Evolutionary conservation across 2,329 filamentous ascomycete species (phyloP), one percentile per base, ranked within the genome.

Genomic region (Sporothrix curviconia): DNA sequence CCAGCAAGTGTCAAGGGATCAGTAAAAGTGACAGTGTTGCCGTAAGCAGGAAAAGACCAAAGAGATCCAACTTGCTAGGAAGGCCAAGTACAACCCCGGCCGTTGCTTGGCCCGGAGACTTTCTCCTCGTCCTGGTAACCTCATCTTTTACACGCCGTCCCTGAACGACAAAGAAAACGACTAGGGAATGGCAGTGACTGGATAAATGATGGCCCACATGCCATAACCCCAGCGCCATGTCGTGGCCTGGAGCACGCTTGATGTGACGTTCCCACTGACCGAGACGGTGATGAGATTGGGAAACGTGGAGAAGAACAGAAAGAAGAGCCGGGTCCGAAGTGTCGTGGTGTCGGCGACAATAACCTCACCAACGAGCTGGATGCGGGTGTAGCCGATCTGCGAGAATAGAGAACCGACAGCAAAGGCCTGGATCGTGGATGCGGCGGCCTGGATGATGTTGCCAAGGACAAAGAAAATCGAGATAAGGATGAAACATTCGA

Each of bases 291-390:
- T 72, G 43, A 85, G 65, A 64, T 82, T 84, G 0, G 82, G 82
- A 3, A 77, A 65, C 0, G 79, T 78, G 0, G 82, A 81, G n/a
- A 86, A 71, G 64, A 84, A 86, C 52, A 80, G 83, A 72, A 85
- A 86, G 63, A 87, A 72, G 7, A 87, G 72, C 65, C 84, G 82
- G 11, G 81, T 75, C 14, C 82, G 78, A 5, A 81, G 78, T 1
- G 83, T 86, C 1, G 83, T 85, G 22, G 83, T 75, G 63, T 87
- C 84, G 49, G 77, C 83, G 44, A 87, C 73, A 59, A 87, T 76
- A 63, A 87, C 80, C 67, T 87, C 82, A 19, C 86, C 75, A 1
- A 87, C 73, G 9, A 87, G 70, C 19, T 84, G 72, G 25, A 85
- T 73, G 63, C 76, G 76, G 14, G 83, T 86, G 65, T 84, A 86